These are phyloP conservation scores for Leucosporidium scottii DNA, from an alignment of 768 basidiomycete genomes.

Conservation along the genomic window DNA sequence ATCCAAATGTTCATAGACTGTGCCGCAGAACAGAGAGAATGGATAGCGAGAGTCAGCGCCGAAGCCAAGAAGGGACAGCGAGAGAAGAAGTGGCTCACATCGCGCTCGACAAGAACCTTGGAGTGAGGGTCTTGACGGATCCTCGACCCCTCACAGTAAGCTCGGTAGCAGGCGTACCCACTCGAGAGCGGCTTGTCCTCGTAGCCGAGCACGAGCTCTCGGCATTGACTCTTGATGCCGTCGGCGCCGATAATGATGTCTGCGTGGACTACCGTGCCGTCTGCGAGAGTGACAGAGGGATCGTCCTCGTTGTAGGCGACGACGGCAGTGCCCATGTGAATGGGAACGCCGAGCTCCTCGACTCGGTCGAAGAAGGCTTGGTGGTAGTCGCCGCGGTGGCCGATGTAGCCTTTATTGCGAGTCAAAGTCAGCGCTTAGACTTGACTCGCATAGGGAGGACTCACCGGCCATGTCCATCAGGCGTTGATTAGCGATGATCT, in stretches of 20 bases:
- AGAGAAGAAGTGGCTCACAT: too few relatives aligned
- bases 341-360: constrained; percentile 18
- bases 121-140: constrained; percentile 10
- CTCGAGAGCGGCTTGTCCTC: constrained; percentile 18
- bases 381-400: constrained; percentile 21
- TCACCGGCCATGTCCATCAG: constrained; percentile 19
- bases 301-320: constrained; percentile 41
- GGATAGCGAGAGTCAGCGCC: too few relatives aligned
- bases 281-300: constrained; percentile 45
- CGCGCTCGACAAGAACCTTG: too few relatives aligned
- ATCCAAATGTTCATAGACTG: too few relatives aligned
- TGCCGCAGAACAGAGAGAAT: too few relatives aligned
- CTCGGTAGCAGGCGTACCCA: constrained; percentile 23
- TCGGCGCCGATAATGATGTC: constrained; percentile 48
- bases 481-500: constrained; percentile 19
- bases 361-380: constrained; percentile 22
- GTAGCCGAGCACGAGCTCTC: constrained; percentile 17
- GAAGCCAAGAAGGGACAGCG: too few relatives aligned
- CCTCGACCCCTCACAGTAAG: constrained; percentile 11
- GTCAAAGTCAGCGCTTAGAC: too few relatives aligned
- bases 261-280: constrained; percentile 47
- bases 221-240: constrained; percentile 5
- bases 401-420: constrained; percentile 12
- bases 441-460: too few relatives aligned
- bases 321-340: constrained; percentile 25